Conservation (phyloP, 208 protist genomes). For the Crithidia mellificae region DNA sequence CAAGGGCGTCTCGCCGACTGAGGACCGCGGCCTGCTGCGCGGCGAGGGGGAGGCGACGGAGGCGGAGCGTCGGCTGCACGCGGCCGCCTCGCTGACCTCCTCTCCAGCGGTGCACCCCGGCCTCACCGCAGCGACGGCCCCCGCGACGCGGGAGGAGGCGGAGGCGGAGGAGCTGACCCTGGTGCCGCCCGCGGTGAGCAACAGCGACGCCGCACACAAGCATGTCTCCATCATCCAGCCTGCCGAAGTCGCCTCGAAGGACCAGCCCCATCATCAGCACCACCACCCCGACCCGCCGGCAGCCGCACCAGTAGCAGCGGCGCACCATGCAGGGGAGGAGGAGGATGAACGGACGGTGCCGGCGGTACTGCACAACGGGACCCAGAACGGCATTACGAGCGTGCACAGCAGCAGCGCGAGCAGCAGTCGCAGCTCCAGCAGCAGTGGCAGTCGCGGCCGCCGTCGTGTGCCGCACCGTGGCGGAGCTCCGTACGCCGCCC, state of each 20-base stretch:
- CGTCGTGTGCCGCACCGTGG: not conserved
- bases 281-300: too few species aligned
- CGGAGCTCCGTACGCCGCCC: not conserved
- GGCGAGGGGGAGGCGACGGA: slow-evolving; percentile 13
- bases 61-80: not conserved
- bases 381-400: slow-evolving; percentile 17
- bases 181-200: not conserved
- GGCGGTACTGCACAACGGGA: not conserved
- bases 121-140: not conserved
- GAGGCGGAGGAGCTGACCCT: not conserved
- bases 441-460: not conserved
- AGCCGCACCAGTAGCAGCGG: too few species aligned
- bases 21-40: slow-evolving; percentile 8
- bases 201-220: not conserved
- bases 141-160: not conserved
- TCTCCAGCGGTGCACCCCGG: not conserved
- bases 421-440: slow-evolving; percentile 5
- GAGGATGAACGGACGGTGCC: slow-evolving; percentile 13
- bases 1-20: not conserved
- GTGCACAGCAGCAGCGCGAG: slow-evolving; percentile 12
- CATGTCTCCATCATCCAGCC: not conserved
- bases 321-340: slow-evolving; percentile 1
- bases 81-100: not conserved
- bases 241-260: not conserved
- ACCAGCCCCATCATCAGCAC: too few species aligned